phyloP scores from a whole-genome alignment of 176 grass and related monocot species.

The Bothriochloa decipiens region DNA sequence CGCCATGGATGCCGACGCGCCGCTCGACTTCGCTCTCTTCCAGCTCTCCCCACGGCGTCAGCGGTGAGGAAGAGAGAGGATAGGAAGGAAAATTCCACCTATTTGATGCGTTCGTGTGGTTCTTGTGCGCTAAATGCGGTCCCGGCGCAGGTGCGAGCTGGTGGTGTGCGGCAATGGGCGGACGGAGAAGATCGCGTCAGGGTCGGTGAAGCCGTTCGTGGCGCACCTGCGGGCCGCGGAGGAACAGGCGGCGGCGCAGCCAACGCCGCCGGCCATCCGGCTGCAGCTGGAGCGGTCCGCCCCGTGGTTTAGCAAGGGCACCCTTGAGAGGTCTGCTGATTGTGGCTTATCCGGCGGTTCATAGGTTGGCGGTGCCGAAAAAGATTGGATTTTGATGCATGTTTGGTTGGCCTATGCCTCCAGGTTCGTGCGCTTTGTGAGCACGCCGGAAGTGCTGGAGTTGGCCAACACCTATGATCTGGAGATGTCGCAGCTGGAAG shows the following conservation, averaged over 20 bases:
- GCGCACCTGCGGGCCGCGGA: constrained; percentile 82
- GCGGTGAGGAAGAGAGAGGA: constrained; percentile 49
- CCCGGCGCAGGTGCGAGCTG: constrained; percentile 76
- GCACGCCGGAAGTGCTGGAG: constrained; percentile 94
- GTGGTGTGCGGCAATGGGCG: constrained; percentile 87
- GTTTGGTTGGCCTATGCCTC: constrained; percentile 34
- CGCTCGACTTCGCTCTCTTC: constrained; percentile 90
- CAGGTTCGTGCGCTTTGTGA: constrained; percentile 97
- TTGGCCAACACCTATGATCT: constrained; percentile 77
- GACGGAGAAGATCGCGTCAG: constrained; percentile 96
- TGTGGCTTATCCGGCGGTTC: background rate
- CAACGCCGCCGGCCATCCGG: constrained; percentile 52
- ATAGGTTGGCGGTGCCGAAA: background rate
- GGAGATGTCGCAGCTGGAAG: constrained; percentile 95
- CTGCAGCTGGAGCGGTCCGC: constrained; percentile 67
- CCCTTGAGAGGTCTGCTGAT: constrained; percentile 81
- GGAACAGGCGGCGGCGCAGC: constrained; percentile 68
- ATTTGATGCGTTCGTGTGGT: constrained; percentile 23
- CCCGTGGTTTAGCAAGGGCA: constrained; percentile 95
- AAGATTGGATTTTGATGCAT: constrained; percentile 34
- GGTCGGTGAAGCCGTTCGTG: constrained; percentile 88
- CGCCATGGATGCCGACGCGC: constrained; percentile 70
- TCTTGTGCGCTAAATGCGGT: constrained; percentile 36
- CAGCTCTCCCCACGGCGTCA: constrained; percentile 92
- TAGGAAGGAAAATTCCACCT: constrained; percentile 18